Evolutionary conservation across 2,329 filamentous ascomycete species (phyloP).

Genomic region (Fusarium neocosmosporiellum): DNA sequence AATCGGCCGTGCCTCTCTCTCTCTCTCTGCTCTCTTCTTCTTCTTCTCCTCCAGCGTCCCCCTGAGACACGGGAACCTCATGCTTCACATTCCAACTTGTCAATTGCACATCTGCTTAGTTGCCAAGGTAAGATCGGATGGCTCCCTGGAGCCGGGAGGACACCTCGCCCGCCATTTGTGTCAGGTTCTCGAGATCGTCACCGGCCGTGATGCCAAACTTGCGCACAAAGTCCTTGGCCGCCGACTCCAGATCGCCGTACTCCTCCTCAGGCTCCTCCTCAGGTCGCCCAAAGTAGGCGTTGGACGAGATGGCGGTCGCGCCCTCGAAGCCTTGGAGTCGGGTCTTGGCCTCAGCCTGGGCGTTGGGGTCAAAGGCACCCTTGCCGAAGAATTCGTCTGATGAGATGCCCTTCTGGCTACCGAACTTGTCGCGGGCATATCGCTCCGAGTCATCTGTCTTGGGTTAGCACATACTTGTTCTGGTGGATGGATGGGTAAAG

Average conservation of each 20-base stretch:
- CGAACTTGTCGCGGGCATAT: constrained; percentile 90
- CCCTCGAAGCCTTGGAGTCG: constrained; percentile 94
- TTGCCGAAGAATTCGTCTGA: constrained; percentile 99
- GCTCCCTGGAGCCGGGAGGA: constrained; percentile 84
- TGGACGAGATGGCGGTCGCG: constrained; percentile 91
- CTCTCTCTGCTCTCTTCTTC: constrained; percentile 1
- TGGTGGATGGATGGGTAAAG: background rate
- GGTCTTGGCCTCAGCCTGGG: constrained; percentile 86
- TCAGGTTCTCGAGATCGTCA: constrained; percentile 93
- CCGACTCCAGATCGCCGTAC: constrained; percentile 91
- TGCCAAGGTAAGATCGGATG: constrained; percentile 72
- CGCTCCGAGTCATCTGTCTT: constrained; percentile 77
- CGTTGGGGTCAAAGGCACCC: constrained; percentile 82
- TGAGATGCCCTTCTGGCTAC: constrained; percentile 92
- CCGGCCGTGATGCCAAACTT: constrained; percentile 96
- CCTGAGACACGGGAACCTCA: constrained; percentile 15
- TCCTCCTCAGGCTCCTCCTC: constrained; percentile 84
- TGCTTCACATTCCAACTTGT: constrained; percentile 2
- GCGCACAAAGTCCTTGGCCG: constrained; percentile 94
- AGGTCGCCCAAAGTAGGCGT: constrained; percentile 95
- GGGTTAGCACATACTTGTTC: constrained; percentile 12
- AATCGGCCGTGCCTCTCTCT: constrained; percentile 19
- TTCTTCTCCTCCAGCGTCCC: constrained; percentile 20
- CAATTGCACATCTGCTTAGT: constrained; percentile 51
- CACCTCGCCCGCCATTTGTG: constrained; percentile 84